Evolutionary conservation across 805 yeast species (phyloP).

Genomic region (Schwanniomyces pseudopolymorphus): DNA sequence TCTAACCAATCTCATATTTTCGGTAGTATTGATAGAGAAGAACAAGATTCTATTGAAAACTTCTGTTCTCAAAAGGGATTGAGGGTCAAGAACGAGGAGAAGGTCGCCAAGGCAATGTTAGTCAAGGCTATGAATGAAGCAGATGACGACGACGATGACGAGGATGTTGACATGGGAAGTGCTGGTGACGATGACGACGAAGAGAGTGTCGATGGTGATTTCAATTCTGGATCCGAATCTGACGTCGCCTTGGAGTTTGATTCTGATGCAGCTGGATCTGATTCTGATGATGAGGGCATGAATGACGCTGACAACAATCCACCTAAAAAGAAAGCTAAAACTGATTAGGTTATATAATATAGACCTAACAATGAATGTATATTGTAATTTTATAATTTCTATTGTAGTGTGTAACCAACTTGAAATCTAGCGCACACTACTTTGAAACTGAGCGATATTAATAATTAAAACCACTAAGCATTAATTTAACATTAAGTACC

Average conservation of each 20-base stretch:
- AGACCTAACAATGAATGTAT: background rate
- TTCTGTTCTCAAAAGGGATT: slow-evolving; percentile 77
- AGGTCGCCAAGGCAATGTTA: slow-evolving; percentile 78
- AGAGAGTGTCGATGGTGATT: slow-evolving; percentile 86
- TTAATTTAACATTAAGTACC: no score
- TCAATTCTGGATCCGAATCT: slow-evolving; percentile 58
- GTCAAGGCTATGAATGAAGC: slow-evolving; percentile 70
- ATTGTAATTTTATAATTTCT: background rate
- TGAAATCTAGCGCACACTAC: background rate
- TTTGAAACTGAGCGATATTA: background rate
- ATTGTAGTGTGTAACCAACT: background rate
- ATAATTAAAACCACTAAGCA: no score
- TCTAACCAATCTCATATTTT: slow-evolving; percentile 71
- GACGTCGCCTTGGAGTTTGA: slow-evolving; percentile 86
- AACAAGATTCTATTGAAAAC: slow-evolving; percentile 74
- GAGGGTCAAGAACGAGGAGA: slow-evolving; percentile 83
- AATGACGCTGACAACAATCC: slow-evolving; percentile 25
- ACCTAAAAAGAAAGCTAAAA: slow-evolving; percentile 31
- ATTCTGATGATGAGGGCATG: slow-evolving; percentile 18
- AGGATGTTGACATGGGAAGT: slow-evolving; percentile 54
- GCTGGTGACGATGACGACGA: slow-evolving; percentile 69
- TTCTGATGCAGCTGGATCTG: slow-evolving; percentile 53
- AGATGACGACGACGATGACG: slow-evolving; percentile 47
- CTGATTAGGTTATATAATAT: slow-evolving; percentile 1
- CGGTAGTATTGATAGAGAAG: slow-evolving; percentile 87